Base-by-base conservation (phyloP, 2,329 filamentous ascomycete species). In the Aspergillus amoenus region DNA sequence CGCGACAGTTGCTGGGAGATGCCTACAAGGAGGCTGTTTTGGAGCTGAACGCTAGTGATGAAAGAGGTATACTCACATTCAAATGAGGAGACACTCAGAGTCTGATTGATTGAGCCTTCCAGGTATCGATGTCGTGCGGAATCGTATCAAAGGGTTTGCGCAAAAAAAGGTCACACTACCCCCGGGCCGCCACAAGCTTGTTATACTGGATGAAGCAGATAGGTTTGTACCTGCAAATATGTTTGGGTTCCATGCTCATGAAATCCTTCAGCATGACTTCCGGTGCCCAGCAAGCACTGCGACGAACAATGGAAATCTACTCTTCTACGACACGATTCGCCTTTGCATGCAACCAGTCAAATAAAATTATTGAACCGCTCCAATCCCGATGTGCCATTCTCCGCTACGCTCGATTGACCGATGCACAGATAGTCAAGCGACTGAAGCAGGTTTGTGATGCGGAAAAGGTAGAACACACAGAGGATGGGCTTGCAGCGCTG, bases 341-440 rank as follows among this genome's bases (percentile, higher is more conserved):
- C 0, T 99, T 99, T 70, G 94, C 94, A 2, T 99, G 94, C 81
- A 99, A 99, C 75, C 91, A 96, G 79, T 94, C 90, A 61, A 99
- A 97, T 80, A 99, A 97, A 78, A 97, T 99, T 72, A 99, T 99
- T 74, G 94, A 99, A 76, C 94, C 94, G n/a, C 82, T 99, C 51
- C 94, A 99, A 75, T 97, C 93, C 17, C 87, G 94, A 68, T 99
- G 94, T 73, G 94, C 94, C 18, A 97, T 99, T 71, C 84, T 99
- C 55, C 88, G 94, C 58, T 99, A 97, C 76, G 88, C 93, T 32
- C 88, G 93, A 56, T 82, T 99, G 64, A 97, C 93, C 2, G 94
- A 99, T 71, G 88, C 85, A 12, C 93, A 99, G 73, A 87, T 99
- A 24, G 91, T 97, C 51, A 93, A 93, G 79, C 85, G 94, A 41